Base-by-base conservation (phyloP, 2,329 filamentous ascomycete genomes). In the Ophiostoma sp. region DNA sequence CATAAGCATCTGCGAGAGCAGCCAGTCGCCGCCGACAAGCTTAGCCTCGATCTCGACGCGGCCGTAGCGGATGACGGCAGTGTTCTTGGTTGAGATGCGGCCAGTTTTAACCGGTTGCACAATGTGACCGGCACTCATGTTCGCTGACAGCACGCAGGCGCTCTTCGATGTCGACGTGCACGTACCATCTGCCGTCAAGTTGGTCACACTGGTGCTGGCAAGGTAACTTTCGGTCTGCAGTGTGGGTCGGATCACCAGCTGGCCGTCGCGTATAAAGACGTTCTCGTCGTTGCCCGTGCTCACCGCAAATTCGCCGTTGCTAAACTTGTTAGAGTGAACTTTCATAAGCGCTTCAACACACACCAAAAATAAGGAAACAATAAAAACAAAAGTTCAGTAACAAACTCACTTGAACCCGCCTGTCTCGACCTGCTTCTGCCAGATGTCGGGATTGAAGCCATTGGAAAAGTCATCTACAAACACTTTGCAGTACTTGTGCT, bases 141-240 rank as follows among this genome's bases (percentile, higher is more conserved):
- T 69, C 12, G 66, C 66, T 18, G 38, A 14, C 11, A 68, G 36
- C 36, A 70, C 62, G 49, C 68, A 70, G 47, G 64, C 62, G 8
- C 65, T 38, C 4, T 52, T 18, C 12, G 44, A 6, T 9, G n/a
- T 40, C n/a, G 65, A 62, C 16, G 71, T 67, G 47, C 65, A 71
- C n/a, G 67, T 69, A 44, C 47, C 65, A 60, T 42, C 67, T 66
- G 73, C 73, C 73, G 55, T 81, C 80, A 2, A 77, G 77, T 42
- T 80, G 44, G 62, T 45, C 6, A 66, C 7, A 8, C 44, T 66
- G 14, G 67, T 69, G 8, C 36, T 69, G 3, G 38, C 40, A 2
- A 70, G 40, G 64, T 69, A 69, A 16, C 36, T 63, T 4, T 68
- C 69, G 7, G 66, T 62, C 55, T 68, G 67, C 1, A 70, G 18